Conservation (phyloP, 1,284 basidiomycete genomes). For the Sporisorium scitamineum region DNA sequence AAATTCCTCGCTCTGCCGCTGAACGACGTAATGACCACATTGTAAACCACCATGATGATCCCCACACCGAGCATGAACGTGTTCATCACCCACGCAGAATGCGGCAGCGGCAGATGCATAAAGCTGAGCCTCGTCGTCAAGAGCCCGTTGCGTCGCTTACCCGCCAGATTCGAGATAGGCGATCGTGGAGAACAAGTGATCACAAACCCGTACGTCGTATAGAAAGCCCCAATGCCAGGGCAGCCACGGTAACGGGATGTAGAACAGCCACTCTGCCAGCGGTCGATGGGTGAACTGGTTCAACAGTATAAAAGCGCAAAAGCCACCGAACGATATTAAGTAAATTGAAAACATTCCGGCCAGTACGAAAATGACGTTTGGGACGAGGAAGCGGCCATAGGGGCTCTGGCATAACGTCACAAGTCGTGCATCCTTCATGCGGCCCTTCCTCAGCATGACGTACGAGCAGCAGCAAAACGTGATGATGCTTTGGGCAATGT, state of each 20-base stretch:
- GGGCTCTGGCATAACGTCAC: slow-evolving; percentile 11
- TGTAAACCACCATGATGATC: slow-evolving; percentile 12
- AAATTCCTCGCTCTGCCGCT: neutral
- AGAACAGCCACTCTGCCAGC: slow-evolving; percentile 17
- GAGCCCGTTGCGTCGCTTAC: neutral
- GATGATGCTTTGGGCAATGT: slow-evolving; percentile 20
- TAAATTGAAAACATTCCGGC: neutral
- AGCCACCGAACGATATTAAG: neutral
- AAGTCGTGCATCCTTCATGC: slow-evolving; percentile 4
- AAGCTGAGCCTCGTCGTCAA: slow-evolving; percentile 3
- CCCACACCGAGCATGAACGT: slow-evolving; percentile 15
- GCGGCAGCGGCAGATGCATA: slow-evolving; percentile 25
- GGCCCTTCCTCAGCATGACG: slow-evolving; percentile 22
- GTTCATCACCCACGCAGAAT: slow-evolving; percentile 26
- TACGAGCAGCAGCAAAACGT: slow-evolving; percentile 6
- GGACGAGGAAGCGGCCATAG: slow-evolving; percentile 18
- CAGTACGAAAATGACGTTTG: slow-evolving; percentile 22
- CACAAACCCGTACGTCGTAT: slow-evolving; percentile 22
- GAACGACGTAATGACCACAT: neutral
- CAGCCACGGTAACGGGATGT: slow-evolving; percentile 25
- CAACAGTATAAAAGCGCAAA: slow-evolving; percentile 13
- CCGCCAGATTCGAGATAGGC: slow-evolving; percentile 13
- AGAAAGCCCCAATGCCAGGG: slow-evolving; percentile 13
- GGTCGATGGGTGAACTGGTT: slow-evolving; percentile 1
- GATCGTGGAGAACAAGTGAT: slow-evolving; percentile 35